Evolutionary conservation across 768 basidiomycete genomes (phyloP), one percentile per base, ranked within the genome.

Genomic region (Ephemerocybe angulata): DNA sequence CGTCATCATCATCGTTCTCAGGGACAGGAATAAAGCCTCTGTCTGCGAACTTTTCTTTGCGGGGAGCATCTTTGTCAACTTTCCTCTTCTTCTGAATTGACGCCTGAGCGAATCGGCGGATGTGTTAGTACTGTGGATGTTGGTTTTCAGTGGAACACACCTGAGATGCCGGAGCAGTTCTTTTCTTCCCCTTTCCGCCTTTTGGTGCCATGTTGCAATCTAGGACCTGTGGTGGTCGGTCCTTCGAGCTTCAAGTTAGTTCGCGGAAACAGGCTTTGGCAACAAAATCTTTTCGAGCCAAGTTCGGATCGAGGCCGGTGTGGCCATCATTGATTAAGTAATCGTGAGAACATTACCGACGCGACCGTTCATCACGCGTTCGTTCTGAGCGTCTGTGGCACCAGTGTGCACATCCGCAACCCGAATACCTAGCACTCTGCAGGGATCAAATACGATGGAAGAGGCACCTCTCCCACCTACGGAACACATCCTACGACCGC

Each of bases 401-500:
- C n/a, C n/a, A n/a, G n/a, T n/a, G n/a, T n/a, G n/a, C n/a, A n/a
- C n/a, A n/a, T n/a, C n/a, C n/a, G n/a, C n/a, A n/a, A n/a, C n/a
- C n/a, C n/a, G n/a, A n/a, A n/a, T n/a, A n/a, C n/a, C n/a, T n/a
- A n/a, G n/a, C n/a, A n/a, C n/a, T n/a, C n/a, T n/a, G n/a, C n/a
- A n/a, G n/a, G n/a, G n/a, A n/a, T n/a, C n/a, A n/a, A 43, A n/a
- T n/a, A 19, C 50, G 8, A 78, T 69, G 76, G 77, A 69, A 48
- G 79, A 81, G 30, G 73, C 76, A 21, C 82, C 81, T 52, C 83
- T 85, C 7, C 84, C 86, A 1, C n/a, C n/a, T n/a, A 78, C 80
- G 6, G 80, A 83, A 50, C 86, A 89, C 68, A 75, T 83, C 53
- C 76, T 93, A 27, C 77, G 84, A 52, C 88, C 90, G 1, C 90